Percentiles rank a stretch among this genome's conserved stretches.
phyloP scores from a whole-genome alignment of 805 yeast genomes.

The Suhomyces prunicola region DNA sequence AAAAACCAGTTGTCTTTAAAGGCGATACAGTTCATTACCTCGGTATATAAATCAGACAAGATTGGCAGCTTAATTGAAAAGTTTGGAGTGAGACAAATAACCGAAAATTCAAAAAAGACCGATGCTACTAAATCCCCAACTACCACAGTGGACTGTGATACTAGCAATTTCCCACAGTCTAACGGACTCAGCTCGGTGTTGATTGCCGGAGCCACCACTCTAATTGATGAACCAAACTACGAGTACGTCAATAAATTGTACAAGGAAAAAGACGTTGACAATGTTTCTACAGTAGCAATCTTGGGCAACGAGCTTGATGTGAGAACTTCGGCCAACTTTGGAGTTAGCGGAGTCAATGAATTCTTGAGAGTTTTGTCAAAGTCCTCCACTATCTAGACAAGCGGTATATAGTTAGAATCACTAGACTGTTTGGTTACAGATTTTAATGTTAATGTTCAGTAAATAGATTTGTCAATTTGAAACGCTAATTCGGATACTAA shows the following conservation, averaged over 20 bases:
- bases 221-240: conserved; percentile 67
- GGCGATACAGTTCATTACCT: conserved; percentile 53
- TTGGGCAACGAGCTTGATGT: conserved; percentile 41
- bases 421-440: background rate
- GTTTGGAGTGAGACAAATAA: conserved; percentile 22
- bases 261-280: conserved; percentile 34
- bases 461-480: too few relatives aligned
- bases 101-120: conserved; percentile 1
- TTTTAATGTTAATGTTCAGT: too few relatives aligned
- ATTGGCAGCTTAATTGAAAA: conserved; percentile 19
- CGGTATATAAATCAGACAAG: conserved; percentile 23
- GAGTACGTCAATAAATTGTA: conserved; percentile 47
- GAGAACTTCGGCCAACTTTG: conserved; percentile 58
- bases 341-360: conserved; percentile 68
- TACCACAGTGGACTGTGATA: background rate
- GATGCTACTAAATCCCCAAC: conserved; percentile 5
- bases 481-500: too few relatives aligned
- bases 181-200: conserved; percentile 28
- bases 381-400: background rate
- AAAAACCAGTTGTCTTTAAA: conserved; percentile 55
- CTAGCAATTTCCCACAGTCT: background rate
- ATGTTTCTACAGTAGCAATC: conserved; percentile 57
- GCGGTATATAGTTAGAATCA: background rate
- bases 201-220: conserved; percentile 63
- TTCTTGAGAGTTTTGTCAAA: conserved; percentile 49